Evolutionary conservation across 2,329 filamentous ascomycete genomes (phyloP).

Genomic region (Penicillium sp.): DNA sequence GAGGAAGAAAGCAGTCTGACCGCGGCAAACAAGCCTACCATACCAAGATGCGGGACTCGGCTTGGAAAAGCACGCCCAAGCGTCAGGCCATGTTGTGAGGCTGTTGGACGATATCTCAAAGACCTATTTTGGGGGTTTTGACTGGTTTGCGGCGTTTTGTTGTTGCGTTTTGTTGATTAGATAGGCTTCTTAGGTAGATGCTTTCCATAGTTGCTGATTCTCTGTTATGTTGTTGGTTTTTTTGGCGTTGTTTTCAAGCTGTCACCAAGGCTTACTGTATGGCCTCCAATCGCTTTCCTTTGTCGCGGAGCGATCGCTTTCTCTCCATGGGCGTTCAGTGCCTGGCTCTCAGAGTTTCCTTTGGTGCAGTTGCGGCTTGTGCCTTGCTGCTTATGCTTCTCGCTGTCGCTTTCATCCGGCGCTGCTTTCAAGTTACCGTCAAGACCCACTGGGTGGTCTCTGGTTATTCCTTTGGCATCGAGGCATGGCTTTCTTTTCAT

Average conservation of each 20-base stretch:
- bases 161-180: background rate
- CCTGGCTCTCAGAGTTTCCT: too few relatives aligned
- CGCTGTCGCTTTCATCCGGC: background rate
- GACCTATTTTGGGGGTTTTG: too few relatives aligned
- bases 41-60: slow-evolving; percentile 23
- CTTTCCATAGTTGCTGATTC: background rate
- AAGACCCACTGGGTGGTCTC: too few relatives aligned
- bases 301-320: background rate
- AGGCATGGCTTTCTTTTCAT: background rate
- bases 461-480: background rate
- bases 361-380: too few relatives aligned
- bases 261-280: background rate
- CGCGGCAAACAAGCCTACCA: slow-evolving; percentile 17
- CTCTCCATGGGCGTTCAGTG: too few relatives aligned
- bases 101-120: background rate
- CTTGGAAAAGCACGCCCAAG: slow-evolving; percentile 12
- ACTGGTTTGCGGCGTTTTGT: background rate
- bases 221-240: background rate
- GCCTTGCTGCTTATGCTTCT: background rate
- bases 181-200: too few relatives aligned
- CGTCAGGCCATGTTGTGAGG: slow-evolving; percentile 3
- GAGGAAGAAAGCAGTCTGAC: slow-evolving; percentile 15
- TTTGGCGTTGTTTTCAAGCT: background rate
- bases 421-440: too few relatives aligned
- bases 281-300: background rate